Evolutionary conservation across 768 basidiomycete species (phyloP).

Genomic region (Naganishia kalamii): DNA sequence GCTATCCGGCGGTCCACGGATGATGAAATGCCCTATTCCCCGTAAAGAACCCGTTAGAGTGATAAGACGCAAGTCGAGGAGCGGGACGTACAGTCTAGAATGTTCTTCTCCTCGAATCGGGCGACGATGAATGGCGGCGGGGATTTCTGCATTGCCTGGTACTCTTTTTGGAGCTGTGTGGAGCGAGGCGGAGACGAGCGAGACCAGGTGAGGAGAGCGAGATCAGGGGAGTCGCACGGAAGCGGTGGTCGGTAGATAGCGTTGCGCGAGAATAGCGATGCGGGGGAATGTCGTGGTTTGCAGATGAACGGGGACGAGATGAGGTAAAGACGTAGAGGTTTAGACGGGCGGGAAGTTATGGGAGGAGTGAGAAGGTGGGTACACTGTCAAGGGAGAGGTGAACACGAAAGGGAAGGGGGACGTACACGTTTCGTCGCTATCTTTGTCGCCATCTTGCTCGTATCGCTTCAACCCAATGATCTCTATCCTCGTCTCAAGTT

Average conservation of each 20-base stretch:
- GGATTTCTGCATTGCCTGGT: constrained; percentile 79
- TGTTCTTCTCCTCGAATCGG: constrained; percentile 93
- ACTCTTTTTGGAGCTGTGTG: constrained; percentile 54
- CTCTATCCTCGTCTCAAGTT: background rate
- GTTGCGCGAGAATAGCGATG: no score
- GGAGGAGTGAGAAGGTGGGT: background rate
- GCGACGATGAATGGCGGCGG: constrained; percentile 97
- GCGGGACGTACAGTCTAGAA: constrained; percentile 70
- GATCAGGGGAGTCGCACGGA: no score
- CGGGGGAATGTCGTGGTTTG: no score
- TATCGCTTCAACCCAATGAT: background rate
- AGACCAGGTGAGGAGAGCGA: no score
- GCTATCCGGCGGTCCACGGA: constrained; percentile 83
- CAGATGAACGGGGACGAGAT: no score
- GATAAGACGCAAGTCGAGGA: background rate
- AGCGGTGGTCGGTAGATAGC: no score
- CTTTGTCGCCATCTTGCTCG: constrained; percentile 5
- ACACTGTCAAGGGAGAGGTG: background rate
- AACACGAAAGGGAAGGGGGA: background rate
- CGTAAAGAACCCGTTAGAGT: no score
- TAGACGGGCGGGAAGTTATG: background rate
- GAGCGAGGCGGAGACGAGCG: background rate
- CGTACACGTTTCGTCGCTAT: constrained; percentile 8
- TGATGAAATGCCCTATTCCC: constrained; percentile 91
- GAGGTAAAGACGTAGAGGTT: background rate